Conservation (phyloP, 176 grass and related monocot species). For the Melocanna baccifera region DNA sequence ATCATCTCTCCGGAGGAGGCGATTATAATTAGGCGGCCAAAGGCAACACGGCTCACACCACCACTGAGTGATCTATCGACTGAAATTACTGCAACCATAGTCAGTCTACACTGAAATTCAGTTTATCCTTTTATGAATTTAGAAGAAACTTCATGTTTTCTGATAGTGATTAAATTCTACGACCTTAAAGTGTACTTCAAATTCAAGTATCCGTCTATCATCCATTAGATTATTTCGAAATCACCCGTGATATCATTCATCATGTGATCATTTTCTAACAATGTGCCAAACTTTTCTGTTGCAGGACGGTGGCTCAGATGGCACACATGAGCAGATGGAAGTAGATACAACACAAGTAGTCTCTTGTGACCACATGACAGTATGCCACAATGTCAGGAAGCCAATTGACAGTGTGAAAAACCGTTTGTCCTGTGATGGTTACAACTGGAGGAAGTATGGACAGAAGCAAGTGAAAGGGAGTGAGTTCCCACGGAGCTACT, state of each 20-base stretch:
- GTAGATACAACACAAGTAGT: slow-evolving; percentile 6
- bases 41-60: slow-evolving; percentile 26
- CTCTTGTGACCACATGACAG: not conserved
- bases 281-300: slow-evolving; percentile 11
- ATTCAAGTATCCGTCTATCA: not conserved
- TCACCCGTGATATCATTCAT: not conserved
- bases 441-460: slow-evolving; percentile 72
- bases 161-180: not conserved
- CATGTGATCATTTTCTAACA: not conserved
- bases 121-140: not conserved
- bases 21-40: slow-evolving; percentile 39
- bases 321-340: slow-evolving; percentile 7
- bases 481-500: slow-evolving; percentile 59
- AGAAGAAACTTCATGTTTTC: not conserved
- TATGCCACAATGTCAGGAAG: not conserved
- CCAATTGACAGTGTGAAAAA: slow-evolving; percentile 2
- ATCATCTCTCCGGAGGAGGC: not conserved
- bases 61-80: not conserved
- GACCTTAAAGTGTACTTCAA: not conserved
- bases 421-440: slow-evolving; percentile 37
- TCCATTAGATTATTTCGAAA: not conserved
- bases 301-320: slow-evolving; percentile 8
- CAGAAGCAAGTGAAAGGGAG: slow-evolving; percentile 71
- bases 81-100: slow-evolving; percentile 21
- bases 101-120: slow-evolving; percentile 14